A percentile compares a stretch with the other conserved stretches of the same genome.
These are phyloP conservation scores for Colletotrichum salicis DNA, from an alignment of 2,329 filamentous ascomycete genomes.

Conservation along the genomic window DNA sequence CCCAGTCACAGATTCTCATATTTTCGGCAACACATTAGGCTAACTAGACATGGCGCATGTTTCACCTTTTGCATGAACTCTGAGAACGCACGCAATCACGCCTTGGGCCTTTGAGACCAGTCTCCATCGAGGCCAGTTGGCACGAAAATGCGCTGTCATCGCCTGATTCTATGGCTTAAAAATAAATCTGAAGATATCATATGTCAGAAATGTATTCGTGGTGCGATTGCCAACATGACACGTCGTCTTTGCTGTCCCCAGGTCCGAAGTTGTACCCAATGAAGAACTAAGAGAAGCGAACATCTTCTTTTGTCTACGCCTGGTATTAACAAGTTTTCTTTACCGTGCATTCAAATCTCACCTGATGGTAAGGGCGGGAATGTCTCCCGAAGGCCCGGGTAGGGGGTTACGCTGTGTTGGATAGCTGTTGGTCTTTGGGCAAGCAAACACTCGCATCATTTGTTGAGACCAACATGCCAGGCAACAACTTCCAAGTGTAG, in stretches of 20 bases:
- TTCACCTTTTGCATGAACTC: no score
- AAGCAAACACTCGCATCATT: neutral
- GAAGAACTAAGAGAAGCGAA: neutral
- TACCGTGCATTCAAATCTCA: neutral
- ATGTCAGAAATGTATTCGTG: no score
- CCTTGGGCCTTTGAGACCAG: no score
- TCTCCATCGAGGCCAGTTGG: no score
- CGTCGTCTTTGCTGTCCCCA: neutral
- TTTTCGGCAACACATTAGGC: no score
- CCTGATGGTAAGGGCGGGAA: neutral
- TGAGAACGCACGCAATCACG: no score
- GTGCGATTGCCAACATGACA: no score
- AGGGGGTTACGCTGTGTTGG: neutral
- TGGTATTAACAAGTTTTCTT: neutral
- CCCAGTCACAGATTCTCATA: no score
- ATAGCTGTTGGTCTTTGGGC: neutral
- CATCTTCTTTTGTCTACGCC: neutral
- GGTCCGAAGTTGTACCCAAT: neutral
- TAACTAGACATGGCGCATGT: no score
- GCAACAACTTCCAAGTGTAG: neutral
- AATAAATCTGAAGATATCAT: no score
- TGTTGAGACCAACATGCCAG: neutral
- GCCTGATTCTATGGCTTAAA: no score
- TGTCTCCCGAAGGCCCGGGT: neutral
- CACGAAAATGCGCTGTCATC: no score